A percentile compares a stretch with the other conserved stretches of the same genome.
Evolutionary conservation across 768 basidiomycete species (phyloP).

Genomic region (Imleria badia): DNA sequence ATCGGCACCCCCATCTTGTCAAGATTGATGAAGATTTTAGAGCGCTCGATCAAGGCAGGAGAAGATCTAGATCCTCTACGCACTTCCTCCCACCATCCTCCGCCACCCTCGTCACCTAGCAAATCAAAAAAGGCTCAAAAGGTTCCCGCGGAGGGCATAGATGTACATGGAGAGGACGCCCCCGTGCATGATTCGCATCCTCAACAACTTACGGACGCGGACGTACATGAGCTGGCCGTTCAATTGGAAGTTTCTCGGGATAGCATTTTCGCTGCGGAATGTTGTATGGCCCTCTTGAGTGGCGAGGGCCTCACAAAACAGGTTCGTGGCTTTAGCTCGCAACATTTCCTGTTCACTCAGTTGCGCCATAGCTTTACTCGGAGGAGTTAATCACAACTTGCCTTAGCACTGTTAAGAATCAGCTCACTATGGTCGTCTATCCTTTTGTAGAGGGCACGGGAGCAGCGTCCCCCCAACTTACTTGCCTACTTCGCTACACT

Average conservation of each 20-base stretch:
- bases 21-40: constrained; percentile 72
- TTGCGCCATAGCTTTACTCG: constrained; percentile 69
- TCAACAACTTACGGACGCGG: constrained; percentile 41
- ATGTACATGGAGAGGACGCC: background rate
- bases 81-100: constrained; percentile 23
- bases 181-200: constrained; percentile 8
- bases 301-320: constrained; percentile 84
- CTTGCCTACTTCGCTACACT: constrained; percentile 47
- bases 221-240: constrained; percentile 51
- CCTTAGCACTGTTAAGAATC: constrained; percentile 74
- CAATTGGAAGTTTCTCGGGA: constrained; percentile 64
- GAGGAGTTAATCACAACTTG: constrained; percentile 88
- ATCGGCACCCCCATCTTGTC: constrained; percentile 63
- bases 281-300: constrained; percentile 72
- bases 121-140: constrained; percentile 50
- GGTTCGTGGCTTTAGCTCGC: constrained; percentile 42
- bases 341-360: background rate
- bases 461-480: constrained; percentile 48
- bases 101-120: constrained; percentile 37
- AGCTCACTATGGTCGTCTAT: constrained; percentile 76
- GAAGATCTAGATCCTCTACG: constrained; percentile 77
- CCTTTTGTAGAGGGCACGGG: constrained; percentile 80
- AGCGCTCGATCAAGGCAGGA: constrained; percentile 72
- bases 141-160: constrained; percentile 12
- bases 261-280: constrained; percentile 81